Percentiles rank a stretch among this genome's conserved stretches.
phyloP scores from a whole-genome alignment of 768 basidiomycete genomes.

The Hebeloma cylindrosporum region DNA sequence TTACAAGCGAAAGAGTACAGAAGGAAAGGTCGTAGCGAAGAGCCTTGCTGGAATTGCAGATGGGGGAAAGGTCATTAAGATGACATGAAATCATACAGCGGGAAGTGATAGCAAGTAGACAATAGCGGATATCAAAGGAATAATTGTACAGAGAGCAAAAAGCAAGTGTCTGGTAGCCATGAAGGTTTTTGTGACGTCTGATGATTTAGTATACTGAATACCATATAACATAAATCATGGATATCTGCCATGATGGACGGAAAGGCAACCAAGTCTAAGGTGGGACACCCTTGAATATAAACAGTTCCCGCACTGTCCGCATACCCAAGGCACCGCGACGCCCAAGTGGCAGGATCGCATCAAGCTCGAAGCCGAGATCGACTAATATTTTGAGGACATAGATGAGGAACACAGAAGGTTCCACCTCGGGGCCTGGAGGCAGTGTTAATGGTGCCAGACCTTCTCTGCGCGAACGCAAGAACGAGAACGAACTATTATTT shows the following conservation, averaged over 20 bases:
- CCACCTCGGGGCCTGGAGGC: conserved; percentile 40
- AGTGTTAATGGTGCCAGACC: conserved; percentile 5
- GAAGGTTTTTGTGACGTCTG: no score
- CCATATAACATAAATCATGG: no score
- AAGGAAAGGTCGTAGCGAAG: conserved; percentile 65
- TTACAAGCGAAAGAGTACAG: conserved; percentile 50
- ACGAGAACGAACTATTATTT: conserved; percentile 17
- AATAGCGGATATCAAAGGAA: no score
- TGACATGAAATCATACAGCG: conserved; percentile 22
- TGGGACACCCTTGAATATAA: conserved; percentile 17
- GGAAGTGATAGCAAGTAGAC: no score
- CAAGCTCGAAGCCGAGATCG: conserved; percentile 57
- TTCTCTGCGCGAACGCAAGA: not conserved
- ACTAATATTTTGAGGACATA: conserved; percentile 62
- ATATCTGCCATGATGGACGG: not conserved
- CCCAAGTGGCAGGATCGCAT: conserved; percentile 65
- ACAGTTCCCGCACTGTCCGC: conserved; percentile 42
- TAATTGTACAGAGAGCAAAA: no score
- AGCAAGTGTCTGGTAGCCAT: no score
- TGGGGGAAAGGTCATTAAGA: conserved; percentile 66
- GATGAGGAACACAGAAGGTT: conserved; percentile 57
- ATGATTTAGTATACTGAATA: no score
- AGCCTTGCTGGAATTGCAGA: conserved; percentile 66
- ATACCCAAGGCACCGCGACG: conserved; percentile 44
- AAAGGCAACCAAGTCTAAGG: not conserved